phyloP scores from a whole-genome alignment of 805 yeast genomes.

The Dipodascus albidus region DNA sequence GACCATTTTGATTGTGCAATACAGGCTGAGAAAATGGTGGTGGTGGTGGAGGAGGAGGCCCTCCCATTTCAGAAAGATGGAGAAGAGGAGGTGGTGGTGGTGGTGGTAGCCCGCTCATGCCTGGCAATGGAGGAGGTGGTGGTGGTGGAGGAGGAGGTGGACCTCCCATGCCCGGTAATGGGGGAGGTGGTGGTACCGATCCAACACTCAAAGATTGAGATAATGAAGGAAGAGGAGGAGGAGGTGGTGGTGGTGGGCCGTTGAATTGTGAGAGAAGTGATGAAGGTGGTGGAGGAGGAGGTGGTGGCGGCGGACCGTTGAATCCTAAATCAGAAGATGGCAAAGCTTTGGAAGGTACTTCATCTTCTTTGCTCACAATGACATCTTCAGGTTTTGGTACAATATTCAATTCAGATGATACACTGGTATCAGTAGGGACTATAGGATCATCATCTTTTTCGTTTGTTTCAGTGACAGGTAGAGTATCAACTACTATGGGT shows the following conservation, averaged over 20 bases:
- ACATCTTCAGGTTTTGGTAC: background rate
- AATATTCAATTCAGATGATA: slow-evolving; percentile 5
- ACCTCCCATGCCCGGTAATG: slow-evolving; percentile 17
- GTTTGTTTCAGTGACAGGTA: background rate
- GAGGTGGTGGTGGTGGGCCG: slow-evolving; percentile 23
- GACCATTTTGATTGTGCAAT: slow-evolving; percentile 13
- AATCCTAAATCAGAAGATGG: slow-evolving; percentile 21
- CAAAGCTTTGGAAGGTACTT: slow-evolving; percentile 7
- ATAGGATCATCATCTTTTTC: background rate
- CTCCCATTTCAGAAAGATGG: slow-evolving; percentile 19
- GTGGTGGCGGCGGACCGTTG: slow-evolving; percentile 2
- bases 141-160: slow-evolving; percentile 11
- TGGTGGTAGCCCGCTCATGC: slow-evolving; percentile 19
- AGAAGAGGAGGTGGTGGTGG: slow-evolving; percentile 30
- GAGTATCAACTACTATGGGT: background rate
- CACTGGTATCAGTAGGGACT: slow-evolving; percentile 5
- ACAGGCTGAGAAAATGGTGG: slow-evolving; percentile 18
- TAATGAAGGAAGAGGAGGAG: slow-evolving; percentile 17
- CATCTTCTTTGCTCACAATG: background rate
- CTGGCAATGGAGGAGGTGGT: slow-evolving; percentile 16
- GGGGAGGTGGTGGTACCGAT: slow-evolving; percentile 17
- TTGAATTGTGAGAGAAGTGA: slow-evolving; percentile 14
- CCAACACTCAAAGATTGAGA: slow-evolving; percentile 16
- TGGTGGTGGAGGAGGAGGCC: slow-evolving; percentile 22
- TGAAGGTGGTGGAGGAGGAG: slow-evolving; percentile 23